Evolutionary conservation across 164 flowering plant species (phyloP).

Genomic region (Annona cherimola): DNA sequence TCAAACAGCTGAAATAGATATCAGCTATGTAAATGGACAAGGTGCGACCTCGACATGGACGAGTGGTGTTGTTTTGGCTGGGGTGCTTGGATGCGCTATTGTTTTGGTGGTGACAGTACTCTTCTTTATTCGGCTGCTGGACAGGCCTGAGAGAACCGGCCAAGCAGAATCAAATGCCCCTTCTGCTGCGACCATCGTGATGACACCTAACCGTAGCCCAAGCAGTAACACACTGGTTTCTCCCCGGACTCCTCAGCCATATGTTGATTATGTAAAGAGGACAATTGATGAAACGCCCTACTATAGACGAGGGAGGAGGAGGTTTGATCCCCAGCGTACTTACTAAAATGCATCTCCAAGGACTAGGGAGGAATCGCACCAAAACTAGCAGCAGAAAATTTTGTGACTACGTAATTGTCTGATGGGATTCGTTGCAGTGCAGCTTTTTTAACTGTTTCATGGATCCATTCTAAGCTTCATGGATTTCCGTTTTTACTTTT

Average conservation of each 20-base stretch:
- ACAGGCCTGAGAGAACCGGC: conserved; percentile 27
- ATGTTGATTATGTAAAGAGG: conserved; percentile 74
- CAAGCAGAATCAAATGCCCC: conserved; percentile 20
- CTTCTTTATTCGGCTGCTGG: conserved; percentile 22
- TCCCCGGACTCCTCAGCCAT: conserved; percentile 82
- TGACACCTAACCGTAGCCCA: conserved; percentile 44
- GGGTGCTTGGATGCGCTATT: conserved; percentile 19
- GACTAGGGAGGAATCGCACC: too few species aligned
- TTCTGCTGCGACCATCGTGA: conserved; percentile 29
- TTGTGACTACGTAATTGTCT: too few species aligned
- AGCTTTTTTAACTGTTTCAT: too few species aligned
- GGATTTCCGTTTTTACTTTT: too few species aligned
- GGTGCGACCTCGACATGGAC: conserved; percentile 8
- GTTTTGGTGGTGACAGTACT: conserved; percentile 24
- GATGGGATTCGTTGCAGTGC: too few species aligned
- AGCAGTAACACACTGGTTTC: conserved; percentile 32
- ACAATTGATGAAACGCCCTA: conserved; percentile 95
- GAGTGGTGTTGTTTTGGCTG: conserved; percentile 22
- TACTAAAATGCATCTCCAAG: conserved; percentile 26
- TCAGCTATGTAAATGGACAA: conserved; percentile 46
- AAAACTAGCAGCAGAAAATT: too few species aligned
- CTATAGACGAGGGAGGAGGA: conserved; percentile 57
- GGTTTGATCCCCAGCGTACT: conserved; percentile 73
- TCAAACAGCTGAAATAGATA: conserved; percentile 57
- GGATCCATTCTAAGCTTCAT: too few species aligned